Base-by-base conservation (phyloP, 768 basidiomycete species). In the Guyanaporus albipodus region DNA sequence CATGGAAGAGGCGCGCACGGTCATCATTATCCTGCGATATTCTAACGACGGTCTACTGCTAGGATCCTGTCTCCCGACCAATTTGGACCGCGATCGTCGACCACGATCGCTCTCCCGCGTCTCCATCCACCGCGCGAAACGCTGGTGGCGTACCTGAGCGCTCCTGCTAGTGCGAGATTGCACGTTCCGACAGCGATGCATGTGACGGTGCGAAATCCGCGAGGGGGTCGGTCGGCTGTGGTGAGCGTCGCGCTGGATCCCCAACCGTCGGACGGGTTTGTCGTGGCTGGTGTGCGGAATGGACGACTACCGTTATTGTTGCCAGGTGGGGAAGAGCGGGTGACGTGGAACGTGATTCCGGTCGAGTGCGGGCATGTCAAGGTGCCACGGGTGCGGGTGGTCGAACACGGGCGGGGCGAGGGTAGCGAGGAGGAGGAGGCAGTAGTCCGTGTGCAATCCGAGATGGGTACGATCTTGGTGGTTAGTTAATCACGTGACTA, bases 171-270 rank as follows among this genome's bases (percentile, higher is more conserved):
- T 3, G 85, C 82, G 8, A 76, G 66, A 31, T 71, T 92, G 4
- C 91, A 93, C 58, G 59, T 66, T 2, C 81, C 83, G 0, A 62
- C 82, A 15, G 61, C 73, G 4, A 71, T 91, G 23, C 67, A 73
- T 40, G 63, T 85, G 40, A 76, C 70, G 50, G 64, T 87, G 48
- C 79, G 91, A 59, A 90, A 90, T 62, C 67, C 77, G 45, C 75
- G 83, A 49, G 72, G 77, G 4, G 70, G 71, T 8, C 76, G 82
- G 28, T 79, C 89, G 3, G 85, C 86, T 1, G 83, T 82, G 52
- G 65, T 94, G 27, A 71, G 78, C 10, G 74, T 92, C 8, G 79
- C 84, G 27, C 73, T 93, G 23, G 91, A 95, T 44, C 74, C 81
- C 1, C 82, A 85, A 49, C 53, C 68, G 14, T 67, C 75, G 11